Base-by-base conservation (phyloP, 129 eudicot genomes). In the Mikania micrantha region DNA sequence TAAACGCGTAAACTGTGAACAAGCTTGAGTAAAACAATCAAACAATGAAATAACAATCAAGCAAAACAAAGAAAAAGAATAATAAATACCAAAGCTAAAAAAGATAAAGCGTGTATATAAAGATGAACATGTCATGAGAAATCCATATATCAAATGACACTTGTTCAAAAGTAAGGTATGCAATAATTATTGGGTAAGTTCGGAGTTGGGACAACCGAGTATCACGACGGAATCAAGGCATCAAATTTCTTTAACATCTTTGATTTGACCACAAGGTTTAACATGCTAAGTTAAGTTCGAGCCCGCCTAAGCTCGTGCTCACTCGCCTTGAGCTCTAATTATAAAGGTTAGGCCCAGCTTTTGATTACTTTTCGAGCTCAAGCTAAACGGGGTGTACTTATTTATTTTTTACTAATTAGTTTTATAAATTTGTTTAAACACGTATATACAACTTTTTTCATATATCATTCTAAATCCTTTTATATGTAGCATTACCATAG, bases 81-180 rank as follows among this genome's bases (percentile, higher is more conserved):
- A 19, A 16, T 6, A 41, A 47, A 60, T 21, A 10, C 31, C 1
- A 64, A 38, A 40, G 21, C 32, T 22, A 0, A 5, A 50, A 40
- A 65, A 20, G 19, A 52, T 72, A 72, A 61, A 61, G 17, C 21
- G 6, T 38, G 27, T 36, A 35, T 25, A 36, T 40, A 25, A 17
- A 64, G 16, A 5, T 17, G 19, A 38, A 64, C 71, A 50, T 16
- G 57, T 73, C 35, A 25, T 19, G 29, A 27, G 27, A 42, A 20
- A 60, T 25, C 29, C 52, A 59, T 24, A 49, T 25, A 50, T 6
- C 13, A 41, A 3, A 59, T 73, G 72, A 70, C 72, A 74, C 72
- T 52, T 64, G 64, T 48, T 60, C 29, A 50, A 73, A 73, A 52
- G 53, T 38, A 36, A 44, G 29, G 41, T 52, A 27, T 50, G 24